Evolutionary conservation across 2,329 filamentous ascomycete genomes (phyloP).

Genomic region (Thielaviopsis ethacetica): DNA sequence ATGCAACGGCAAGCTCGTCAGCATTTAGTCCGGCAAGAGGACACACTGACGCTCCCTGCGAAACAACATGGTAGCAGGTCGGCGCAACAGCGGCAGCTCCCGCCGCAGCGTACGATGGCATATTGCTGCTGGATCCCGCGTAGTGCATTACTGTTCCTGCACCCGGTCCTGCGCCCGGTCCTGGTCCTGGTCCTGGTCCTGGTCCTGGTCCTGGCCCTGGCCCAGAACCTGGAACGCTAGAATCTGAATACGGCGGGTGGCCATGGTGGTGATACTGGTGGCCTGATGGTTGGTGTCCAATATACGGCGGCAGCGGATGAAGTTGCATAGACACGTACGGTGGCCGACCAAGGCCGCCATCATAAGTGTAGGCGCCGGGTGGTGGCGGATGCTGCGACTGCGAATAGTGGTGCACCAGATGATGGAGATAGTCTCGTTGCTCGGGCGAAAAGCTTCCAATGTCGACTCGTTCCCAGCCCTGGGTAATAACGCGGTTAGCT

Average conservation of each 20-base stretch:
- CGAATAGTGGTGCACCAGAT: slow-evolving; percentile 8
- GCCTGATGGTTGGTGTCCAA: no score
- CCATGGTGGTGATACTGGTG: not conserved
- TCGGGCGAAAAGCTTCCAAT: slow-evolving; percentile 3
- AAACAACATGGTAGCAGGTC: not conserved
- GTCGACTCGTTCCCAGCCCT: slow-evolving; percentile 11
- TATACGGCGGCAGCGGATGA: not conserved
- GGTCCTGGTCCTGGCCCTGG: not conserved
- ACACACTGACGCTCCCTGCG: not conserved
- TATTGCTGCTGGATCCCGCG: not conserved
- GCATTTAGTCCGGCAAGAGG: not conserved
- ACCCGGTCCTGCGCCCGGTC: no score
- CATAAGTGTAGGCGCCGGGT: not conserved
- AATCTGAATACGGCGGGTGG: not conserved
- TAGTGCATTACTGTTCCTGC: not conserved
- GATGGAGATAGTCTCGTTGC: slow-evolving; percentile 2
- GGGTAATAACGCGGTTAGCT: slow-evolving; percentile 15
- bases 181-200: no score
- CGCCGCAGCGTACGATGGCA: not conserved
- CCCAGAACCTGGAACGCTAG: not conserved
- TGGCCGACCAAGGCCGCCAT: not conserved
- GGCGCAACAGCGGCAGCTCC: not conserved
- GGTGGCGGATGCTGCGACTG: slow-evolving; percentile 14
- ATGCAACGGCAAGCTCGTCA: slow-evolving; percentile 1
- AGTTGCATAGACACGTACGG: slow-evolving; percentile 14